These are phyloP conservation scores for Diutina pseudorugosa DNA, from an alignment of 1,139 yeast species.

Conservation along the genomic window DNA sequence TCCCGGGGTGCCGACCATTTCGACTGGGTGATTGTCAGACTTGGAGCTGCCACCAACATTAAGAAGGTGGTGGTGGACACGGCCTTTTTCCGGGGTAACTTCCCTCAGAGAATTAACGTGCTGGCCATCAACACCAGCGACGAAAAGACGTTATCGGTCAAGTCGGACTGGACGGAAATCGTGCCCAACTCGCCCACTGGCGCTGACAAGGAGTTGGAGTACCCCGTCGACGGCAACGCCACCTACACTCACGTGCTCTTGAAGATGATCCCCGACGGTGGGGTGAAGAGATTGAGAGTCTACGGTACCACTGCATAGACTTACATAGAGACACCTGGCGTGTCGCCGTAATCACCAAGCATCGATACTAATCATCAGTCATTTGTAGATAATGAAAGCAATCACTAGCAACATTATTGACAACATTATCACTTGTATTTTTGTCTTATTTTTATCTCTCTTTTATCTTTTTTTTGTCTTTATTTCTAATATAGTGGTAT, in stretches of 20 bases:
- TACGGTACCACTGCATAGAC: conserved; percentile 35
- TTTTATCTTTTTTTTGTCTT: too few species aligned
- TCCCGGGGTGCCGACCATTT: conserved; percentile 73
- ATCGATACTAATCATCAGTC: neutral
- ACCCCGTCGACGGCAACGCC: conserved; percentile 11
- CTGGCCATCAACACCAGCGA: conserved; percentile 37
- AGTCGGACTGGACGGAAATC: conserved; percentile 42
- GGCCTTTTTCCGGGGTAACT: conserved; percentile 88
- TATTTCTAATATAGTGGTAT: too few species aligned
- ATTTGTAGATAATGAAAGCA: too few species aligned
- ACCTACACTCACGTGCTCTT: conserved; percentile 56
- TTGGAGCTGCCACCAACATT: conserved; percentile 55
- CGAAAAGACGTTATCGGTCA: conserved; percentile 6
- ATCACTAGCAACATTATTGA: neutral
- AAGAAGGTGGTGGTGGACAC: conserved; percentile 67
- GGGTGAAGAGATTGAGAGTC: conserved; percentile 80
- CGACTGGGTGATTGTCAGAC: conserved; percentile 79
- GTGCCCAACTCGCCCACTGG: conserved; percentile 64
- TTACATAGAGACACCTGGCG: neutral
- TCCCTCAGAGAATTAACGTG: conserved; percentile 65
- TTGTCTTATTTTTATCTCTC: too few species aligned
- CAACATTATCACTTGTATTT: too few species aligned
- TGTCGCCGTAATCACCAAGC: neutral
- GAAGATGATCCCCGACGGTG: conserved; percentile 90
- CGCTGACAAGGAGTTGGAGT: conserved; percentile 60